A percentile compares a stretch with the other conserved stretches of the same genome.
These are phyloP conservation scores for Curvularia verruculosa DNA, from an alignment of 2,329 filamentous ascomycete genomes.

Conservation along the genomic window DNA sequence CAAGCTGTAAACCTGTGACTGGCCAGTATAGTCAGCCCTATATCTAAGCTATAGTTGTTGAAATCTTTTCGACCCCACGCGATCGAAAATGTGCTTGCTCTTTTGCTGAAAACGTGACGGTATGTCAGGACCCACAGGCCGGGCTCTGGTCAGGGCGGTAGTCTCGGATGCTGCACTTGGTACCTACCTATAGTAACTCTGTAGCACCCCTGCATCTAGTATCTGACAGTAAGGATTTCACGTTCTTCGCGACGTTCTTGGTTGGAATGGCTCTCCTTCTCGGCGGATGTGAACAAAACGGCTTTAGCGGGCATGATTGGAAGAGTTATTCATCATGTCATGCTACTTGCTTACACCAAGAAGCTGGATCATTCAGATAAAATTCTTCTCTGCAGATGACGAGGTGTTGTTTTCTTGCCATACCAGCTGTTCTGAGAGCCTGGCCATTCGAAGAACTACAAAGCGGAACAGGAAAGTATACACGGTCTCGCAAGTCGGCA, in stretches of 20 bases:
- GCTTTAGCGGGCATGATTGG: neutral
- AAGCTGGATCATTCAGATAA: neutral
- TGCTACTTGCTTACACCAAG: neutral
- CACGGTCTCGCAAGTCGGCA: neutral
- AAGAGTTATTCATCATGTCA: neutral
- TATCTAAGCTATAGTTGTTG: neutral
- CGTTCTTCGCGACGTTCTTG: constrained; percentile 2
- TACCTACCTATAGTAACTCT: neutral
- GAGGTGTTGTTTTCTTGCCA: neutral
- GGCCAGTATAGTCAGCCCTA: constrained; percentile 13
- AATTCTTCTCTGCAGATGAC: neutral
- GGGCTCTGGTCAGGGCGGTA: neutral
- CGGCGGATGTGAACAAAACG: constrained; percentile 1
- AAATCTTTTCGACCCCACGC: neutral
- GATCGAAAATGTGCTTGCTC: neutral
- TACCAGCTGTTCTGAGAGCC: neutral
- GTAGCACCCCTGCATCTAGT: constrained; percentile 6
- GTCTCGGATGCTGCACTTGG: constrained; percentile 7
- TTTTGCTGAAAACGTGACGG: neutral
- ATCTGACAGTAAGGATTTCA: constrained; percentile 1
- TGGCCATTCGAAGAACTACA: neutral
- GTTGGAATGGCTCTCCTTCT: constrained; percentile 1
- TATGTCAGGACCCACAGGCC: neutral
- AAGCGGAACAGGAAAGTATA: neutral
- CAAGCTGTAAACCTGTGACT: constrained; percentile 1